phyloP scores from a whole-genome alignment of 2,329 filamentous ascomycete species.

The Neopestalotiopsis sp. region DNA sequence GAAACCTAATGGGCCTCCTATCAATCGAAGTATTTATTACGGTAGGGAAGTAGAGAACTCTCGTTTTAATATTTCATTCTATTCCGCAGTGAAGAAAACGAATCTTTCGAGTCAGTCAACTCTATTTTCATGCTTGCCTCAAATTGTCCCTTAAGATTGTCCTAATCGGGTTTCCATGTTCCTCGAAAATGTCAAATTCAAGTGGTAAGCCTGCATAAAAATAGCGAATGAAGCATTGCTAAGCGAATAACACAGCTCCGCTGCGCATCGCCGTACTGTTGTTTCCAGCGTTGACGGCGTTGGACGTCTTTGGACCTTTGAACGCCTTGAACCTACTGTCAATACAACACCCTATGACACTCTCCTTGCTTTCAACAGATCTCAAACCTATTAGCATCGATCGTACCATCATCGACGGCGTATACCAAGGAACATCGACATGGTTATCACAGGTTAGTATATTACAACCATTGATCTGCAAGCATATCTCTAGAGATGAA shows the following conservation, averaged over 20 bases:
- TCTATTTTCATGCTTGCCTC: too few relatives aligned
- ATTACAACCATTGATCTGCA: neutral
- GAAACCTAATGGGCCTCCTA: too few relatives aligned
- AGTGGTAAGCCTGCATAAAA: neutral
- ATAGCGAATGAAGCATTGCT: neutral
- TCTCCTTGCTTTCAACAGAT: slow-evolving; percentile 29
- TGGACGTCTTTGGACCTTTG: slow-evolving; percentile 37
- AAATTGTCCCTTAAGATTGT: too few relatives aligned
- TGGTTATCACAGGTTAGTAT: slow-evolving; percentile 12
- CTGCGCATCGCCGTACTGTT: slow-evolving; percentile 33
- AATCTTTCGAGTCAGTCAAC: too few relatives aligned
- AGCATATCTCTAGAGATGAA: too few relatives aligned
- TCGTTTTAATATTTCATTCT: too few relatives aligned
- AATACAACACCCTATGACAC: slow-evolving; percentile 26
- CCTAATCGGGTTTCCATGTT: neutral
- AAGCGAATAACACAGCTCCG: slow-evolving; percentile 17
- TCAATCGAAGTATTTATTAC: too few relatives aligned
- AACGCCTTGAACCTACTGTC: slow-evolving; percentile 32
- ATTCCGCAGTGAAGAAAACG: too few relatives aligned
- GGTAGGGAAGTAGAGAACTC: too few relatives aligned
- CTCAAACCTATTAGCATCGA: slow-evolving; percentile 28
- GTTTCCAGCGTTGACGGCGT: slow-evolving; percentile 32
- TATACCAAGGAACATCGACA: slow-evolving; percentile 8
- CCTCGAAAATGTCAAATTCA: neutral
- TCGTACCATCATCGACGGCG: slow-evolving; percentile 26